Evolutionary conservation across 1,284 basidiomycete genomes (phyloP).

Genomic region (Athelia psychrophila): DNA sequence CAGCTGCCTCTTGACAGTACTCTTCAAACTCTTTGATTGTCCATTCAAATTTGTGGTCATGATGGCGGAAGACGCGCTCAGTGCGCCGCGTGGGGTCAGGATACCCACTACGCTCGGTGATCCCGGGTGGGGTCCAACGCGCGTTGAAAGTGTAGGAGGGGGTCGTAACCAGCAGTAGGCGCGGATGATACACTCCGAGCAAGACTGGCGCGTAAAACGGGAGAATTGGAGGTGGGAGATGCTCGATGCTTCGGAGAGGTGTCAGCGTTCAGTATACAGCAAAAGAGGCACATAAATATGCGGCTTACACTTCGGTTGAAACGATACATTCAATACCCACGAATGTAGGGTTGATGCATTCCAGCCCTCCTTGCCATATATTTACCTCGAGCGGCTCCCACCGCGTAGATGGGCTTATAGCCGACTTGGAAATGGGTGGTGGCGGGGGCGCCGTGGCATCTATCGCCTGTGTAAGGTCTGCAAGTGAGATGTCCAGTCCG

Average conservation of each 20-base stretch:
- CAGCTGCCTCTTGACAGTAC: conserved; percentile 67
- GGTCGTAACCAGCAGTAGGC: conserved; percentile 81
- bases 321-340: conserved; percentile 81
- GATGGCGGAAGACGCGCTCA: conserved; percentile 70
- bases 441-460: conserved; percentile 36
- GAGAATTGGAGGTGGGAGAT: conserved; percentile 72
- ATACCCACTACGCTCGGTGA: conserved; percentile 50
- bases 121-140: conserved; percentile 71
- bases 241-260: conserved; percentile 74
- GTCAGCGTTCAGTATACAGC: conserved; percentile 2
- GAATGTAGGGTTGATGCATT: conserved; percentile 74
- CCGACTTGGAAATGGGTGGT: conserved; percentile 11
- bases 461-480: conserved; percentile 51
- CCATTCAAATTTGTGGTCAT: conserved; percentile 95
- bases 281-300: conserved; percentile 1
- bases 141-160: conserved; percentile 90
- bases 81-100: conserved; percentile 78
- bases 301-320: conserved; percentile 79
- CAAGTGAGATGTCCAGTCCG: conserved; percentile 63
- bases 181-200: conserved; percentile 82
- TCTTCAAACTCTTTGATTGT: conserved; percentile 73
- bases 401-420: conserved; percentile 33
- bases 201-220: conserved; percentile 77
- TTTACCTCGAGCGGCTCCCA: conserved; percentile 77
- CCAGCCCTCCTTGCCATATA: conserved; percentile 83